Conservation (phyloP, 371 early-diverging fungal genomes). For the Mortierella sp. region DNA sequence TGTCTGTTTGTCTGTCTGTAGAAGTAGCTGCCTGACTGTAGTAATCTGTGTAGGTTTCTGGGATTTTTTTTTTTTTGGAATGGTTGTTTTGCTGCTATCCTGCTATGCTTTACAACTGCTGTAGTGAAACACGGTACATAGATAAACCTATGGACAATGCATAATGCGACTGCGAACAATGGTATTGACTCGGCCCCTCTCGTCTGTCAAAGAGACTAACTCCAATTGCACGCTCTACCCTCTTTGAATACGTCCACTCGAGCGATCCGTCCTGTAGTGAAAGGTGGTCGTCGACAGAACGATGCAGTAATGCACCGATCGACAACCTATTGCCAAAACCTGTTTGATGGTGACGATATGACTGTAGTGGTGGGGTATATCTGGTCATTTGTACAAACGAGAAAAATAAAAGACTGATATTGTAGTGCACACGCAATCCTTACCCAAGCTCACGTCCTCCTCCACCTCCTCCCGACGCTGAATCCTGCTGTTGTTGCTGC, state of each 20-base stretch:
- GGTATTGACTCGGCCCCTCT: not conserved
- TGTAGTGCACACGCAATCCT: slow-evolving; percentile 4
- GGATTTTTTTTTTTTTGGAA: not conserved
- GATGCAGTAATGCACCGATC: not conserved
- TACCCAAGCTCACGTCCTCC: slow-evolving; percentile 52
- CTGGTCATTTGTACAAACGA: not conserved
- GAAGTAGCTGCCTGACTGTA: slow-evolving; percentile 4
- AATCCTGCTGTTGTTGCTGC: slow-evolving; percentile 30
- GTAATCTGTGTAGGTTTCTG: slow-evolving; percentile 4
- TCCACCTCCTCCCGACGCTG: slow-evolving; percentile 19
- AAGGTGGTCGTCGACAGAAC: not conserved
- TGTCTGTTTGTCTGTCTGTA: slow-evolving; percentile 19
- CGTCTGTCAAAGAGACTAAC: not conserved
- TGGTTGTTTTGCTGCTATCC: slow-evolving; percentile 11
- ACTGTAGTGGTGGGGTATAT: too few species aligned
- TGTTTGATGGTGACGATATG: not conserved
- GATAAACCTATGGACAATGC: not conserved
- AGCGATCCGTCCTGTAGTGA: not conserved
- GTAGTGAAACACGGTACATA: not conserved
- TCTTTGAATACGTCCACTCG: not conserved
- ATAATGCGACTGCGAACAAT: not conserved
- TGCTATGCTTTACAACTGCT: slow-evolving; percentile 24
- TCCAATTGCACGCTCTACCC: not conserved
- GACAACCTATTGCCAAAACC: not conserved
- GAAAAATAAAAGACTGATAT: not conserved